Evolutionary conservation across 176 grass and related monocot genomes (phyloP).

Genomic region (Alopecurus myosuroides): DNA sequence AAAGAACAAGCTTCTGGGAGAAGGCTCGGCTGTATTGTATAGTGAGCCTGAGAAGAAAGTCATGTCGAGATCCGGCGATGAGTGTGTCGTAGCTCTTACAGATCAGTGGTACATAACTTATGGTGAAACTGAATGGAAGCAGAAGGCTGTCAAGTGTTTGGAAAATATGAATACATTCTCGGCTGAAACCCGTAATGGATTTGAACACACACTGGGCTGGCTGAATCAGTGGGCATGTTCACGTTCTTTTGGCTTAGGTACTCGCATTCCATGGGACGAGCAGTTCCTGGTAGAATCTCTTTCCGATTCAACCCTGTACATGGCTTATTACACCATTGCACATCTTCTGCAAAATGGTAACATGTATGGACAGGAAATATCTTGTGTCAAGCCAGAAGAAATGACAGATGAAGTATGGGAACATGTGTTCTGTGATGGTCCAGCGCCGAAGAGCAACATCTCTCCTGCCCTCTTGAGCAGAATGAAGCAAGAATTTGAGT

Average conservation of each 20-base stretch:
- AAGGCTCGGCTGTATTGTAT: slow-evolving; percentile 51
- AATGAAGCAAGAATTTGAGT: slow-evolving; percentile 83
- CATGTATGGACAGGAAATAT: slow-evolving; percentile 56
- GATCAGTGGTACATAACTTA: slow-evolving; percentile 87
- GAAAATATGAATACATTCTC: slow-evolving; percentile 63
- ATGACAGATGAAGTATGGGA: slow-evolving; percentile 85
- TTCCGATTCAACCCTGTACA: slow-evolving; percentile 83
- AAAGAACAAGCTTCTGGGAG: slow-evolving; percentile 54
- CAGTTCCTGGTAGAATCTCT: slow-evolving; percentile 81
- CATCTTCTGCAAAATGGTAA: slow-evolving; percentile 71
- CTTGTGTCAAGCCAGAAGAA: slow-evolving; percentile 45
- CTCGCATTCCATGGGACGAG: slow-evolving; percentile 71
- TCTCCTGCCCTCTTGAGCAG: slow-evolving; percentile 42
- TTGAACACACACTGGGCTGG: slow-evolving; percentile 76
- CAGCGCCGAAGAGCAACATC: slow-evolving; percentile 45
- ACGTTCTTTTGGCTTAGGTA: slow-evolving; percentile 72
- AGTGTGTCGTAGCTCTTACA: slow-evolving; percentile 75
- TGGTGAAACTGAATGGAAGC: slow-evolving; percentile 72
- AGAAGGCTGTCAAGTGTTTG: slow-evolving; percentile 53
- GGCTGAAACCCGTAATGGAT: slow-evolving; percentile 54
- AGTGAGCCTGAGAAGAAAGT: slow-evolving; percentile 74
- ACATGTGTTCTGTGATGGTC: slow-evolving; percentile 56
- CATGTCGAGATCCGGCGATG: slow-evolving; percentile 78
- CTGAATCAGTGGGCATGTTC: slow-evolving; percentile 82
- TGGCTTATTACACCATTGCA: slow-evolving; percentile 71